Evolutionary conservation across 352 stramenopile genomes (phyloP), one percentile per base, ranked within the genome.

Genomic region (Saprolegnia diclina): DNA sequence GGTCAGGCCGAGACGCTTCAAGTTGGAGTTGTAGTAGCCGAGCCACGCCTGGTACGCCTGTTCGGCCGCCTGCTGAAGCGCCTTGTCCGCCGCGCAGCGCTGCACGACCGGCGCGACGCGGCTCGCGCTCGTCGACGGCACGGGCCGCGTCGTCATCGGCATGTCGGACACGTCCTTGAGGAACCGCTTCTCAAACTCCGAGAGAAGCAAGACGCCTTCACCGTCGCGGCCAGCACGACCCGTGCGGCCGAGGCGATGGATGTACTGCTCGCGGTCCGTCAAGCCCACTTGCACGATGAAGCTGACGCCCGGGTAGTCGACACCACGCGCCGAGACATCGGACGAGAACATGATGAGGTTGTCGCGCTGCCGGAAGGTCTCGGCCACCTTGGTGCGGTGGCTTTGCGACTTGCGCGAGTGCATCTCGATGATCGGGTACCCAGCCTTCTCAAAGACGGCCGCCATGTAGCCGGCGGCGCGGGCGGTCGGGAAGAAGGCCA

Each of bases 231-330:
- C 90, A 22, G 88, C 90, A 69, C 91, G 85, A 3, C 85, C 96
- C 7, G 95, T 98, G 73, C 96, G 90, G 44, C 95, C 95, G 10
- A 99, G 77, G 19, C 96, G 86, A 77, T 99, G 96, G 61, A 98
- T 96, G 80, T 98, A 98, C 75, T 98, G 94, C 65, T 96, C 91
- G 29, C 83, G 79, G 68, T 95, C 90, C 66, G 77, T 97, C 38
- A 77, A 89, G 57, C 75, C 88, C 50, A 95, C 82, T 71, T 97
- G 86, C 1, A 96, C 75, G 37, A 97, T 87, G 18, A 89, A 75
- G 38, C 87, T 94, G 0, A 99, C 94, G 69, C 97, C 89, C 1
- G 93, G 94, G 79, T 98, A 98, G 79, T 98, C 96, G 40, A 98
- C 91, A 55, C 96, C 96, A 56, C 96, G 80, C 19, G 93, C 94